Conservation (phyloP, 2,329 filamentous ascomycete genomes). For the Pestalotiopsis sp. region DNA sequence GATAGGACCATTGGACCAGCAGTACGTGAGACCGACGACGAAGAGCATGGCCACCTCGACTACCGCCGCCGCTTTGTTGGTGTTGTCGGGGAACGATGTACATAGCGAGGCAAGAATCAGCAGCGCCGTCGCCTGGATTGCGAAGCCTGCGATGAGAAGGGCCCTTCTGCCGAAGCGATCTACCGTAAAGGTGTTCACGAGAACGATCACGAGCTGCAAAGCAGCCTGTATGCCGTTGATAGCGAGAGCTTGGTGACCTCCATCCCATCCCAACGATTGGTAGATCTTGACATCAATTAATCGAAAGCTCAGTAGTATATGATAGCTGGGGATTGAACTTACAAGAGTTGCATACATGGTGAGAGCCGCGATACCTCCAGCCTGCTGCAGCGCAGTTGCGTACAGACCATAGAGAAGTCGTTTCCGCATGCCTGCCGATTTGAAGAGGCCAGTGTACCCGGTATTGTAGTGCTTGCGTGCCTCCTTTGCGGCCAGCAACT, state of each 20-base stretch:
- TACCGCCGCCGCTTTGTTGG: background rate
- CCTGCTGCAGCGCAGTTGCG: slow-evolving; percentile 1
- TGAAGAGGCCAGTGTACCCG: background rate
- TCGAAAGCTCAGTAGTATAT: too few relatives aligned
- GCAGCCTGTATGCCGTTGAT: slow-evolving; percentile 1
- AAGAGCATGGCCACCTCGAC: background rate
- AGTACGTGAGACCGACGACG: background rate
- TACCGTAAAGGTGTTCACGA: background rate
- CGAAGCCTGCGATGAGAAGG: background rate
- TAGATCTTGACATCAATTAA: background rate
- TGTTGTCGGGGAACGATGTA: background rate
- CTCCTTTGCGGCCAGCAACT: background rate
- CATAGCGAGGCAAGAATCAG: background rate
- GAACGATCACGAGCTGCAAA: background rate
- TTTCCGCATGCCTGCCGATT: background rate
- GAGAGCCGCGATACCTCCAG: background rate
- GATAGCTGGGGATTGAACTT: background rate
- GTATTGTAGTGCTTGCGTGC: background rate
- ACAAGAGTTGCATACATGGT: slow-evolving; percentile 4
- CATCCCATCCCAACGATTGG: background rate
- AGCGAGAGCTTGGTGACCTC: background rate
- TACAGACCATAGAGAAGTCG: background rate
- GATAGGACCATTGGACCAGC: background rate
- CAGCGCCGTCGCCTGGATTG: background rate
- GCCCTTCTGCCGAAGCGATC: background rate